Conservation (phyloP, 768 basidiomycete genomes). For the Pleurotus giganteus region DNA sequence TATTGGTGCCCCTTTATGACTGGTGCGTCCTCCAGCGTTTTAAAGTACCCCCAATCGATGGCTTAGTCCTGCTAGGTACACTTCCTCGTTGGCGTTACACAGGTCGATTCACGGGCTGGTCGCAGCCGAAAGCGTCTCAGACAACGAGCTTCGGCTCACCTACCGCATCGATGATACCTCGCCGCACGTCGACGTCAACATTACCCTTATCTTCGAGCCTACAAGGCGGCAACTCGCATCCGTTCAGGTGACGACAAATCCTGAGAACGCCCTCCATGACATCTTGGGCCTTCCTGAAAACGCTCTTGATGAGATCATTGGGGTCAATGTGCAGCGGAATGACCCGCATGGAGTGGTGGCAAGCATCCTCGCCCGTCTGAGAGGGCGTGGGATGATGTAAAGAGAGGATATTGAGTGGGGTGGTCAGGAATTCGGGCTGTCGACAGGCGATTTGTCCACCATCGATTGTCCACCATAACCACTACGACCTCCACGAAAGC, state of each 20-base stretch:
- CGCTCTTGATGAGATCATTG: slow-evolving; percentile 58
- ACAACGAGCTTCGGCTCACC: slow-evolving; percentile 74
- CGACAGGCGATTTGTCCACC: too few species aligned
- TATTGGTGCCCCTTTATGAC: slow-evolving; percentile 64
- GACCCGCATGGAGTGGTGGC: slow-evolving; percentile 66
- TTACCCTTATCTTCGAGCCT: slow-evolving; percentile 66
- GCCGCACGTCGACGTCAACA: slow-evolving; percentile 36
- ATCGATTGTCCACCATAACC: too few species aligned
- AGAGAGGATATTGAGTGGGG: too few species aligned
- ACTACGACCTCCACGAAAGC: too few species aligned
- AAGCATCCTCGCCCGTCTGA: slow-evolving; percentile 52
- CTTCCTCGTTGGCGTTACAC: slow-evolving; percentile 64
- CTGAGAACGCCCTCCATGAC: slow-evolving; percentile 39
- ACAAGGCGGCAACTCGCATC: slow-evolving; percentile 65
- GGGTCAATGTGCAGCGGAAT: slow-evolving; percentile 59
- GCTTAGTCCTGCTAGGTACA: slow-evolving; percentile 57
- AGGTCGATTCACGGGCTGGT: slow-evolving; percentile 58
- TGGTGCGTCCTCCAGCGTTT: slow-evolving; percentile 43
- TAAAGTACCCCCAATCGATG: not conserved
- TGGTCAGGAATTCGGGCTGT: too few species aligned
- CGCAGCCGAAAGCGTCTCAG: slow-evolving; percentile 57
- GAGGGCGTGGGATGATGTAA: too few species aligned
- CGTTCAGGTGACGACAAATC: slow-evolving; percentile 51
- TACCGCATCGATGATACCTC: slow-evolving; percentile 49
- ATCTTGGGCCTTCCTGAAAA: not conserved